phyloP scores from a whole-genome alignment of 2,329 filamentous ascomycete genomes.

The Aspergillus sp. region DNA sequence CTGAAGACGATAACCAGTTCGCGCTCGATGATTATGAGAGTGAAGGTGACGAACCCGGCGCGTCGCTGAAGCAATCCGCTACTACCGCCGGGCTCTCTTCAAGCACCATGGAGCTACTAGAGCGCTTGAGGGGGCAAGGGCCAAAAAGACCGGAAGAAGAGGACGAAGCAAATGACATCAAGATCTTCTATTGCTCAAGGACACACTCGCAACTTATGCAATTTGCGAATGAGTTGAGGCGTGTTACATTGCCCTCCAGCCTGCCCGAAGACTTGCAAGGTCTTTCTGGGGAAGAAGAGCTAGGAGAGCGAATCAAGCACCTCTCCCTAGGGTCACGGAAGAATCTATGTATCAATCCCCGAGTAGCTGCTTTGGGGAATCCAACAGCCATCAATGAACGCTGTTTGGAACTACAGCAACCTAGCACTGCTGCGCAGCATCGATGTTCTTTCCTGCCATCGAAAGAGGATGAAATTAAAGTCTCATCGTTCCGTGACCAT shows the following conservation, averaged over 20 bases:
- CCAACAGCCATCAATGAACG: conserved; percentile 88
- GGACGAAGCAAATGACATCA: conserved; percentile 66
- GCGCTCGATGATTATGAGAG: conserved; percentile 76
- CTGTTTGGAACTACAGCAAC: conserved; percentile 86
- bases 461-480: conserved; percentile 72
- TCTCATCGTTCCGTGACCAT: conserved; percentile 83
- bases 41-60: conserved; percentile 55
- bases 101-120: conserved; percentile 75
- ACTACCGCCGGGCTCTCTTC: conserved; percentile 63
- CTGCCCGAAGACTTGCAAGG: conserved; percentile 54
- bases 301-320: conserved; percentile 72
- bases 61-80: conserved; percentile 32
- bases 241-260: conserved; percentile 76
- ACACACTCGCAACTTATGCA: conserved; percentile 92
- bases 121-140: conserved; percentile 61
- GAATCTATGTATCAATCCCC: conserved; percentile 85
- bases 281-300: conserved; percentile 27
- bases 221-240: conserved; percentile 79
- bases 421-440: conserved; percentile 63
- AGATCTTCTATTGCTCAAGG: conserved; percentile 90
- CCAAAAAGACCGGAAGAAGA: conserved; percentile 43
- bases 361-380: conserved; percentile 71
- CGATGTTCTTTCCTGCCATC: conserved; percentile 78
- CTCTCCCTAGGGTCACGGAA: conserved; percentile 84
- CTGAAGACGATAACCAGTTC: conserved; percentile 69